Evolutionary conservation across 148 eudicot genomes (phyloP), one percentile per base, ranked within the genome.

Genomic region (Rhododendron williamsianum): DNA sequence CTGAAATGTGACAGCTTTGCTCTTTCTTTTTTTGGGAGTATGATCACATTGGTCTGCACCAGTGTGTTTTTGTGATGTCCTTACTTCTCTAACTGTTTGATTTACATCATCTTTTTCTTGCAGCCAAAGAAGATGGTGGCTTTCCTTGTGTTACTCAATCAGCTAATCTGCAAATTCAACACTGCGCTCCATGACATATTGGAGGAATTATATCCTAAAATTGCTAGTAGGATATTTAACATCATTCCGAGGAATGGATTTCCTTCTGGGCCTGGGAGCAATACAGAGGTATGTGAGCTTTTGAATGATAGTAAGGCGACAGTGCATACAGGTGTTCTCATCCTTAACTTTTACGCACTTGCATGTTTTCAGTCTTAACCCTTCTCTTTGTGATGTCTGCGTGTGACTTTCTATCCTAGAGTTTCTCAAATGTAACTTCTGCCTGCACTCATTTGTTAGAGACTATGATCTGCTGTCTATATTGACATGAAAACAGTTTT

Each of bases 61-160:
- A 27, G 73, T 83, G 30, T 19, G 9, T 84, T 76, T 84, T 36
- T 35, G 7, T 38, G 4, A n/a, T 11, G 11, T n/a, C n/a, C 6
- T 43, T n/a, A 43, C 9, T 45, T 82, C 16, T 9, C 51, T 86
- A 13, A 74, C 23, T 6, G 13, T 36, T 21, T 71, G 51, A 25
- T 72, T 7, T 85, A 81, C 41, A 12, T 86, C 33, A 81, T 82
- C 23, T 78, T 85, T 12, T 83, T 48, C 11, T 23, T 90, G 92
- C 96, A 97, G 99, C 98, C 98, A 23, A 97, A 95, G 88, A 96
- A 95, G 86, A 88, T 97, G 92, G 93, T 91, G 88, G 95, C 88
- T 41, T 91, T 95, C 86, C 92, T 97, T 85, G 94, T 95, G 67
- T 90, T 97, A 88, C 91, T 97, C 16, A 95, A 95, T 89, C 99